Base-by-base conservation (phyloP, 805 yeast genomes). In the Schizosaccharomyces osmophilus region DNA sequence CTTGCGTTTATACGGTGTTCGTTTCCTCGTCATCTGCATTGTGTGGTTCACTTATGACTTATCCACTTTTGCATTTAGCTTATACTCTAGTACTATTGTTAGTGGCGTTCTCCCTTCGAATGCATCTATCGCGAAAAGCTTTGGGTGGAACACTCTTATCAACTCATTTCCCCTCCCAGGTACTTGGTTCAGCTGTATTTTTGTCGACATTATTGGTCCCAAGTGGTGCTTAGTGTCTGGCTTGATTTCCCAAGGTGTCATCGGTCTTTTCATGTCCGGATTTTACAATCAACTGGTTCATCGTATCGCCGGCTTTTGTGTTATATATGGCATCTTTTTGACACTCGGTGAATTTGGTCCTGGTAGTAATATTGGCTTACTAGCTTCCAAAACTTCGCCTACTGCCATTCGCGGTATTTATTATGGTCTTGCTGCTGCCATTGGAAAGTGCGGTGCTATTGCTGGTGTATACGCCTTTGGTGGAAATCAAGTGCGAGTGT, bases 31-130 rank as follows among this genome's bases (percentile, higher is more conserved):
- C 55, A 85, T 87, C 32, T 75, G 90, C 5, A 66, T 85, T 60
- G 81, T 89, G 68, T 89, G 97, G 97, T 88, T 87, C 75, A 75
- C 87, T 67, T 90, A 89, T 70, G 95, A 90, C 73, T 86, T 89
- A 72, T 82, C 88, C 48, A 79, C 82, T 13, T 89, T 87, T 72
- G 87, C 95, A 0, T 88, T 87, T 70, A 89, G 95, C 67, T 80
- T 85, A 67, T 88, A 84, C 73, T 85, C 95, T 5, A 74, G 89
- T 13, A 78, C 79, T 63, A 87, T 90, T 66, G 73, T 88, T 64
- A 73, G 74, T 48, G 69, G 73, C 48, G 74, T 84, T 62, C 78
- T 85, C 63, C 75, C 78, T 51, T 79, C 82, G 11, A 80, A 77
- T 61, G 78, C 79, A 55, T 78, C 83, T 66, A 73, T 87, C 63